Evolutionary conservation across 805 yeast genomes (phyloP), one percentile per base, ranked within the genome.

Genomic region (Cyberlindnera misumaiensis): DNA sequence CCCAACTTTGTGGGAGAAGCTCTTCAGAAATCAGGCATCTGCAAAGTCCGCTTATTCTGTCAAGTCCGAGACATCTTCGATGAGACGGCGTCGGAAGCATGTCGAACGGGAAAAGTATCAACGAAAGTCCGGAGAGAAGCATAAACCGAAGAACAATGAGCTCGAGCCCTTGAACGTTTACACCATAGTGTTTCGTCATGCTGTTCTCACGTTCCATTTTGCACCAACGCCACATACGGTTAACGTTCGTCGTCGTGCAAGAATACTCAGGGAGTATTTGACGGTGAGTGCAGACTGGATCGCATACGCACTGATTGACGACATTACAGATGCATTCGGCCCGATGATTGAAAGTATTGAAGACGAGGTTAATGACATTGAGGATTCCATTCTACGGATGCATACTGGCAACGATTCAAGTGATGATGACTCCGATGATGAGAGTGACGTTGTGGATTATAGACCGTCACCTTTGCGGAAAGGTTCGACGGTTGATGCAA

Each of bases 231-330:
- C 96, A 3, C 98, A 93, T 60, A 95, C 97, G 0, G 84, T 88
- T 35, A 93, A 93, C 55, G 98, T 93, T 25, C 75, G 98, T 49
- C 73, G 97, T 58, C 76, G 98, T 58, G 95, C 95, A 0, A 70
- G 98, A 41, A 64, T 93, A 46, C 68, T 90, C 45, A 72, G 81
- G 44, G 98, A 93, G 58, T 90, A 89, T 55, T 66, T 93, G 44
- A 86, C 85, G 3, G 95, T 93, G 5, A 77, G 90, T 3, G 78
- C 97, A 0, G 97, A 93, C 59, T 93, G 98, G 98, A 82, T 93
- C 33, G 90, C 96, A 2, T 93, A 93, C 62, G 97, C 97, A 0
- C 64, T 93, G 46, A 86, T 93, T 50, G 98, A 93, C 65, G 97
- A 93, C 58, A 86, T 93, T 46, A 90, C 97, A 0, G 98, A 93